A percentile compares a stretch with the other conserved stretches of the same genome.
Conservation (phyloP, 495 filamentous ascomycete genomes). For the Penicillium flavigenum region DNA sequence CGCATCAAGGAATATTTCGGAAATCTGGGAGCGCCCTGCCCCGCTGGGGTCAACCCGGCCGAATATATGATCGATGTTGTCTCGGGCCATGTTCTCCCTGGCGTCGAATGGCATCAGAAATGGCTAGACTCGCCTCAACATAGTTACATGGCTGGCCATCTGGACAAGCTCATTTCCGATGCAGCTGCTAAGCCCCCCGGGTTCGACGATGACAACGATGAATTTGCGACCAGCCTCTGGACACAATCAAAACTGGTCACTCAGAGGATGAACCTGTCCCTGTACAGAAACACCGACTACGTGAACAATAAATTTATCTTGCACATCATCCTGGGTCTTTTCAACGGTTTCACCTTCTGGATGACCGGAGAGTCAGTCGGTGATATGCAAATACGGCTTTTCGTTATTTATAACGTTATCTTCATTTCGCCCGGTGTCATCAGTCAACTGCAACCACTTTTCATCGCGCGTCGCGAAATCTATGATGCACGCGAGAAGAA, state of each 20-base stretch:
- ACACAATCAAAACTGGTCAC: not conserved
- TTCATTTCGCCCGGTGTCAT: conserved; percentile 31
- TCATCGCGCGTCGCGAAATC: conserved; percentile 51
- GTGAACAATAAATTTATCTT: not conserved
- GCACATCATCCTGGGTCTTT: not conserved
- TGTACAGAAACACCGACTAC: not conserved
- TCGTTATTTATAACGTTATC: conserved; percentile 51
- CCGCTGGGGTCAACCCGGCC: conserved; percentile 71
- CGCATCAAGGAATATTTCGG: conserved; percentile 71
- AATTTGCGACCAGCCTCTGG: not conserved
- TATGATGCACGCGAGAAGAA: conserved; percentile 55
- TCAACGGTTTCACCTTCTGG: not conserved
- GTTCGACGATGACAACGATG: not conserved
- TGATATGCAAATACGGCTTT: conserved; percentile 36
- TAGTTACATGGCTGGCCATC: not conserved
- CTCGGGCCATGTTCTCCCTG: conserved; percentile 29
- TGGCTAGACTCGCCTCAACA: not conserved
- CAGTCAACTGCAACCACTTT: conserved; percentile 53
- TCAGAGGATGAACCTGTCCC: not conserved
- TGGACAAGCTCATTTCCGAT: not conserved
- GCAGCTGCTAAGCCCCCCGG: not conserved
- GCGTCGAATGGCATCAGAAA: not conserved
- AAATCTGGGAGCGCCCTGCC: conserved; percentile 71
- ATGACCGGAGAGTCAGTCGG: conserved; percentile 11
- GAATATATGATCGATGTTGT: conserved; percentile 94